Evolutionary conservation across 225 moss, liverwort and hornwort genomes (phyloP).

Genomic region (Sphagnum tenellum): DNA sequence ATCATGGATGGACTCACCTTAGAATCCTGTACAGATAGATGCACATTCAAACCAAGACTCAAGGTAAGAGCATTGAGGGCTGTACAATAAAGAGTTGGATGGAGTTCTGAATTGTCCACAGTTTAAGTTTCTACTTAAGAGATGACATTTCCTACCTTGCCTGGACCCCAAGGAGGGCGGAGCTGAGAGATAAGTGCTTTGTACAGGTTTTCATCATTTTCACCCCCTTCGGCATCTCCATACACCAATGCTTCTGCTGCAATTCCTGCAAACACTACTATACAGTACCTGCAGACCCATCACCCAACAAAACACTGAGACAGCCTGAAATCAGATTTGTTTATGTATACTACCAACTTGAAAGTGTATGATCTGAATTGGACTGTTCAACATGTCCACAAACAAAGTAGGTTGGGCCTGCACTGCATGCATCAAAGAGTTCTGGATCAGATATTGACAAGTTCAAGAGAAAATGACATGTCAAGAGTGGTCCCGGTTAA

Average conservation of each 20-base stretch:
- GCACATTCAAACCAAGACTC: not conserved
- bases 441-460: no score
- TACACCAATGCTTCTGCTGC: constrained; percentile 89
- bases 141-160: constrained; percentile 42
- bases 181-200: constrained; percentile 68
- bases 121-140: no score
- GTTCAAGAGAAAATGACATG: constrained; percentile 31
- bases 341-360: no score
- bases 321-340: no score
- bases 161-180: constrained; percentile 81
- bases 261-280: constrained; percentile 88
- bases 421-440: no score
- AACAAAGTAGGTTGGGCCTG: no score
- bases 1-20: not conserved
- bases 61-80: no score
- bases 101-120: not conserved
- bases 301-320: not conserved
- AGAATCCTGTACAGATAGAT: not conserved
- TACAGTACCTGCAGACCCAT: constrained; percentile 54
- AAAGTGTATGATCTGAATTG: no score
- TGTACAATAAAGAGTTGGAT: no score
- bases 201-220: constrained; percentile 92
- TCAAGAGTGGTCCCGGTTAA: constrained; percentile 68
- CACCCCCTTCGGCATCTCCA: constrained; percentile 92
- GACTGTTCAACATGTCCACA: no score